A percentile compares a stretch with the other conserved stretches of the same genome.
Evolutionary conservation across 352 stramenopile species (phyloP).

Genomic region (Globisporangium sylvaticum): DNA sequence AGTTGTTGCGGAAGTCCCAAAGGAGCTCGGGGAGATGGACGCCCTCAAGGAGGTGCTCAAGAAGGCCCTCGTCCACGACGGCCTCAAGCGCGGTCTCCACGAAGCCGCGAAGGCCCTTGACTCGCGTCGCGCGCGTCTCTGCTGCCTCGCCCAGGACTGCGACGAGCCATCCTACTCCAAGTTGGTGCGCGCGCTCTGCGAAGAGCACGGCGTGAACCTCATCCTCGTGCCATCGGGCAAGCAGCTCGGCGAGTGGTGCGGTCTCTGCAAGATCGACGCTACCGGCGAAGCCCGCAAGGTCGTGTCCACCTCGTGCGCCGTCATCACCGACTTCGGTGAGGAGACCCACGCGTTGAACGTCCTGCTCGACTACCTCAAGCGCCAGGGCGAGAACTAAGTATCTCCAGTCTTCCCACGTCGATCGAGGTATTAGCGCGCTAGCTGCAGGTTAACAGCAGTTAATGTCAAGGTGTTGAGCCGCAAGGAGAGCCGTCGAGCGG

Average conservation of each 20-base stretch:
- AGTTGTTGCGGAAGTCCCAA: conserved; percentile 89
- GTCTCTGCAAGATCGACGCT: conserved; percentile 98
- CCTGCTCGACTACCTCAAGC: conserved; percentile 99
- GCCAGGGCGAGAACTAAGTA: conserved; percentile 86
- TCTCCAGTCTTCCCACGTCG: conserved; percentile 8
- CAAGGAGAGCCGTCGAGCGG: conserved; percentile 11
- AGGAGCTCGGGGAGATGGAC: conserved; percentile 96
- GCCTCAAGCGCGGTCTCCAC: conserved; percentile 98
- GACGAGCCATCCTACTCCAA: conserved; percentile 99
- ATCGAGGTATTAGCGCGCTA: conserved; percentile 17
- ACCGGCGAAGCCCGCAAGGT: conserved; percentile 98
- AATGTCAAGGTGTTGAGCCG: conserved; percentile 6
- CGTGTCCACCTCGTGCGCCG: conserved; percentile 96
- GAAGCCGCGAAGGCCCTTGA: conserved; percentile 99
- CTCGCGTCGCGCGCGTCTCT: conserved; percentile 95
- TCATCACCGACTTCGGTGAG: conserved; percentile 99
- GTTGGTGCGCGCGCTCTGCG: conserved; percentile 95
- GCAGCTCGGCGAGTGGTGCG: conserved; percentile 98
- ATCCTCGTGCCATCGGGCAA: conserved; percentile 93
- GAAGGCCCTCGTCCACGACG: conserved; percentile 99
- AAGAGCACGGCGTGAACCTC: conserved; percentile 92
- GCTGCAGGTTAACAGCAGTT: conserved; percentile 13
- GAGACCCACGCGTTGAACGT: conserved; percentile 97
- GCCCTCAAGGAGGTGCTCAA: conserved; percentile 98
- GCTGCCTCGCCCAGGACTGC: conserved; percentile 99